Conservation (phyloP, 306 rosid genomes). For the Vigna reflexopilosa region DNA sequence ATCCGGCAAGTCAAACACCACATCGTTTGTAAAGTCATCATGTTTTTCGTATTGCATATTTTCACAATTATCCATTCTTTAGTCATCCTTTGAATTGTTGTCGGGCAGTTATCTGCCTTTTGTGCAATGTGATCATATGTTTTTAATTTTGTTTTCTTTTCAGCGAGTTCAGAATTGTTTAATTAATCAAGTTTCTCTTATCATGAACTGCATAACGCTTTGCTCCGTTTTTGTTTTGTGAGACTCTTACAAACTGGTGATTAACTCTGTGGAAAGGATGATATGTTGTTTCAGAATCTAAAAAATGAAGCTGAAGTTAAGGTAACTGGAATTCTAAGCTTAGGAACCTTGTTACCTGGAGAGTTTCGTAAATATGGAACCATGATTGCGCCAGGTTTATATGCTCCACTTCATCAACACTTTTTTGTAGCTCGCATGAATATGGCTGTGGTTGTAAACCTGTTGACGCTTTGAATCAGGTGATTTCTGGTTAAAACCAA, state of each 20-base stretch:
- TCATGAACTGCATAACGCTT: not conserved
- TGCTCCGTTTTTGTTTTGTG: not conserved
- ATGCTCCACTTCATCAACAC: conserved; percentile 90
- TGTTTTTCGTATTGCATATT: not conserved
- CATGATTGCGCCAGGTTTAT: conserved; percentile 79
- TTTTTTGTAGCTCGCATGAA: conserved; percentile 91
- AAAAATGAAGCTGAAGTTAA: conserved; percentile 90
- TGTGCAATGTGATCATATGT: not conserved
- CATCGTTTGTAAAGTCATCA: not conserved
- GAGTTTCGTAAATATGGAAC: conserved; percentile 86
- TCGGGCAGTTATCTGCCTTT: not conserved
- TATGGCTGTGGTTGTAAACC: conserved; percentile 91
- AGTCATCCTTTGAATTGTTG: conserved; percentile 1
- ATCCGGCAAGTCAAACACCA: conserved; percentile 71
- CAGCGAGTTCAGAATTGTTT: conserved; percentile 15
- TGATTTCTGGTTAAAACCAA: conserved; percentile 31
- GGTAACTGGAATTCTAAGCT: conserved; percentile 83
- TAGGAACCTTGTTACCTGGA: conserved; percentile 84
- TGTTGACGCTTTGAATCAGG: conserved; percentile 88
- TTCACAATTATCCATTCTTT: not conserved
- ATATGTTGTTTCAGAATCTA: conserved; percentile 65
- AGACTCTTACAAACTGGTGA: not conserved
- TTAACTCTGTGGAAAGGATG: conserved; percentile 36
- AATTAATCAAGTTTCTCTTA: conserved; percentile 8
- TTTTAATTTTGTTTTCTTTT: not conserved